phyloP scores from a whole-genome alignment of 768 basidiomycete genomes.

The Vararia minispora region DNA sequence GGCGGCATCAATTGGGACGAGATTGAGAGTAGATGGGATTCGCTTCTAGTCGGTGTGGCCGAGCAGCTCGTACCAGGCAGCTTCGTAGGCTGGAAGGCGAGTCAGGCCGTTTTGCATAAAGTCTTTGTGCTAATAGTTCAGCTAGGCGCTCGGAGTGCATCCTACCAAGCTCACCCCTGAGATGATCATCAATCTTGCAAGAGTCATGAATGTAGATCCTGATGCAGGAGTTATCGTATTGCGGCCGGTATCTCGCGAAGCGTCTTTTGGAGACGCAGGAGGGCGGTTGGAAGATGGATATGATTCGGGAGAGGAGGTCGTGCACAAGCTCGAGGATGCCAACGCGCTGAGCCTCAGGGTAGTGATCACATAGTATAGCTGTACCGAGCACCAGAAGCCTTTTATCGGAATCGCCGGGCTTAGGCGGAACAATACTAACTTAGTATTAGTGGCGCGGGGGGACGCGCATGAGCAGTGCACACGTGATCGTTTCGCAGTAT shows the following conservation, averaged over 20 bases:
- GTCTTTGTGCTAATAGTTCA: not conserved
- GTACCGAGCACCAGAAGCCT: too few relatives aligned
- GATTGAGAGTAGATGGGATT: constrained; percentile 20
- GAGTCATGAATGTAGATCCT: constrained; percentile 20
- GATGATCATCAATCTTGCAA: constrained; percentile 35
- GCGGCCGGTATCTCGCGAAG: constrained; percentile 2
- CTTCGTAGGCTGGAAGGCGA: constrained; percentile 25
- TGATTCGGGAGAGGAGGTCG: constrained; percentile 5
- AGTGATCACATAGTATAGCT: too few relatives aligned
- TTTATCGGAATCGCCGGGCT: too few relatives aligned
- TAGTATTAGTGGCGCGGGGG: too few relatives aligned
- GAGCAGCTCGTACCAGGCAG: constrained; percentile 13
- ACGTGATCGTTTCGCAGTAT: too few relatives aligned
- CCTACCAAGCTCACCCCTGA: constrained; percentile 51
- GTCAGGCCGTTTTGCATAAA: not conserved
- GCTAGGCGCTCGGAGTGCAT: constrained; percentile 48
- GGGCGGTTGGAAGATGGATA: constrained; percentile 5
- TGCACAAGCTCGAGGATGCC: too few relatives aligned
- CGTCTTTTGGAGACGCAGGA: constrained; percentile 9
- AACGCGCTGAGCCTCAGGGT: too few relatives aligned
- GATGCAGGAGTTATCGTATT: constrained; percentile 7
- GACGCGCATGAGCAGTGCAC: too few relatives aligned
- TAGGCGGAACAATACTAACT: too few relatives aligned
- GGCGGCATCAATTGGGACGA: constrained; percentile 9
- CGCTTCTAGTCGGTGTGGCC: constrained; percentile 12